Conservation (phyloP, 805 yeast genomes). For the Dipodascopsis tothii region DNA sequence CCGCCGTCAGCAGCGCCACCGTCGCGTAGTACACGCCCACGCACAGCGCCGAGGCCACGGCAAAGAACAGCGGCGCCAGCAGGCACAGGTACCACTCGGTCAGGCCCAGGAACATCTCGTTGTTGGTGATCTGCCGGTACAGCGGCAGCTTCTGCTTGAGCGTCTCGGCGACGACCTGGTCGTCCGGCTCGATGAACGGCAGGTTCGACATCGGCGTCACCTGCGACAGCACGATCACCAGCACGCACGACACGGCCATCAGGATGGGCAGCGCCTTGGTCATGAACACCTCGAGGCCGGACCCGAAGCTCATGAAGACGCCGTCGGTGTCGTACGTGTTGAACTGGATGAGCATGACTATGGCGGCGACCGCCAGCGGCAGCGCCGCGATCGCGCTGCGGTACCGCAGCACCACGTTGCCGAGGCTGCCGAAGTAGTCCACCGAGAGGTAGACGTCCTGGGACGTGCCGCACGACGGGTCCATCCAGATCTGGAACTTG, state of each 20-base stretch:
- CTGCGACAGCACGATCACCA: slow-evolving; percentile 29
- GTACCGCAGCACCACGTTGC: slow-evolving; percentile 64
- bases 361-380: slow-evolving; percentile 53
- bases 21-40: slow-evolving; percentile 24
- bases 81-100: slow-evolving; percentile 49
- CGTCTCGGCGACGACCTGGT: slow-evolving; percentile 3
- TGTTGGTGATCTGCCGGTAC: slow-evolving; percentile 33
- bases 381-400: slow-evolving; percentile 66
- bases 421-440: slow-evolving; percentile 54
- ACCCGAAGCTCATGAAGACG: slow-evolving; percentile 13
- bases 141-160: not conserved
- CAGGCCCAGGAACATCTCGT: slow-evolving; percentile 62
- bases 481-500: slow-evolving; percentile 30
- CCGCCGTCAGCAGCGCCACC: not conserved
- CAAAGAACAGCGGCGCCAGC: slow-evolving; percentile 52
- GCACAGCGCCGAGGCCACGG: slow-evolving; percentile 40
- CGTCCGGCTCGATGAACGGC: slow-evolving; percentile 35
- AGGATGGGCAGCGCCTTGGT: slow-evolving; percentile 28
- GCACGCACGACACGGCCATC: slow-evolving; percentile 22
- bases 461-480: slow-evolving; percentile 21
- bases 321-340: slow-evolving; percentile 32
- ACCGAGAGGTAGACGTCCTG: slow-evolving; percentile 32
- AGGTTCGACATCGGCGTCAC: slow-evolving; percentile 31
- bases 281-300: slow-evolving; percentile 28
- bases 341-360: slow-evolving; percentile 52